phyloP scores from a whole-genome alignment of 441 rosid genomes.

The Adansonia rubrostipa region DNA sequence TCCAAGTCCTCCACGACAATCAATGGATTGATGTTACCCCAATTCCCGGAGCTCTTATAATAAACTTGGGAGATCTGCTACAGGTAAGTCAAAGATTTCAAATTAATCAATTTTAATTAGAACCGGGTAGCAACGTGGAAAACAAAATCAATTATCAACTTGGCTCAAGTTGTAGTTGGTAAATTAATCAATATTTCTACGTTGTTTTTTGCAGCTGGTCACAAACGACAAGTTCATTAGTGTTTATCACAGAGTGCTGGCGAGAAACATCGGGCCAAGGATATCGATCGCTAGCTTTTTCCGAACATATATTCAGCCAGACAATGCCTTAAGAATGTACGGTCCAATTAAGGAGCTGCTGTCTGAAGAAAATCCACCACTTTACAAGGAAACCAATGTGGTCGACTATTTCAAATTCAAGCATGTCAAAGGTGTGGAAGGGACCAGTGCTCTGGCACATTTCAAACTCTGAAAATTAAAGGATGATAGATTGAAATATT shows the following conservation, averaged over 20 bases:
- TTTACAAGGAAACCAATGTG: slow-evolving; percentile 44
- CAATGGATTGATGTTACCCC: slow-evolving; percentile 57
- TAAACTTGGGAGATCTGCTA: slow-evolving; percentile 55
- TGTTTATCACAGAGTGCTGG: slow-evolving; percentile 31
- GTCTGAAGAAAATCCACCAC: slow-evolving; percentile 55
- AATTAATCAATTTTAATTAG: neutral
- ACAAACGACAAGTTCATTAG: slow-evolving; percentile 54
- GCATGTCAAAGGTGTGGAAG: slow-evolving; percentile 50
- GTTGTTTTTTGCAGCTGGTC: slow-evolving; percentile 36
- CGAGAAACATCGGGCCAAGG: slow-evolving; percentile 35
- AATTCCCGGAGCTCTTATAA: slow-evolving; percentile 46
- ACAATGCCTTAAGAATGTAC: slow-evolving; percentile 29
- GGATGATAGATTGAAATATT: too few species aligned
- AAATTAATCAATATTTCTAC: neutral
- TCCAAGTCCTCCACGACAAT: slow-evolving; percentile 51
- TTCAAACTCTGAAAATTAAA: slow-evolving; percentile 36
- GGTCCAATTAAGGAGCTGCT: slow-evolving; percentile 62
- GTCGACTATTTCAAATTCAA: slow-evolving; percentile 37
- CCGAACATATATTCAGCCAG: slow-evolving; percentile 26
- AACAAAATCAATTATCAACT: neutral
- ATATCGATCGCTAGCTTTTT: slow-evolving; percentile 60
- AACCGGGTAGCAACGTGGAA: too few species aligned
- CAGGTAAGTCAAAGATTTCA: slow-evolving; percentile 33
- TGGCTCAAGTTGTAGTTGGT: neutral
- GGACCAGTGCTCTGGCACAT: slow-evolving; percentile 43